phyloP scores from a whole-genome alignment of 352 stramenopile species.

The Pythium chondricola region DNA sequence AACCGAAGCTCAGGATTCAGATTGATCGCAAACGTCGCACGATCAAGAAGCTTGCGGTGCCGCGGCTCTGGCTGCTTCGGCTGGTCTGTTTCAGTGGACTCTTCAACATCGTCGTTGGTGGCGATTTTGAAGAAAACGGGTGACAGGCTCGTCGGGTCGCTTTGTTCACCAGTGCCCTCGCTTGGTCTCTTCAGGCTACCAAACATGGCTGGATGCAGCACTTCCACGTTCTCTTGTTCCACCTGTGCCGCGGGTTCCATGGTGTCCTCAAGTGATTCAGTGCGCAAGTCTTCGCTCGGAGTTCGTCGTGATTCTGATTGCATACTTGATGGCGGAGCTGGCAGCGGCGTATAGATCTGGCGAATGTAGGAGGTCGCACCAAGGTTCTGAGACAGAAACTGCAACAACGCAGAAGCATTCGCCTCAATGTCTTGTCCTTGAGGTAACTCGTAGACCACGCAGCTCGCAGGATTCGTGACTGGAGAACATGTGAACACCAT shows the following conservation, averaged over 20 bases:
- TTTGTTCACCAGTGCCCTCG: neutral
- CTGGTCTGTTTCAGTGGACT: neutral
- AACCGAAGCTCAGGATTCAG: slow-evolving; percentile 78
- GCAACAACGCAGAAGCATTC: slow-evolving; percentile 10
- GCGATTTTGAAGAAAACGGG: slow-evolving; percentile 4
- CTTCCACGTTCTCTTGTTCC: neutral
- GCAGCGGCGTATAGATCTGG: slow-evolving; percentile 10
- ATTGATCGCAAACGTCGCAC: slow-evolving; percentile 72
- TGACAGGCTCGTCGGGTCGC: neutral
- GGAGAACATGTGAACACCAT: slow-evolving; percentile 73
- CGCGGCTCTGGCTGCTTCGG: too few relatives aligned
- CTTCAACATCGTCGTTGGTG: too few relatives aligned
- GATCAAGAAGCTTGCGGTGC: too few relatives aligned
- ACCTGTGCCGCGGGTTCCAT: too few relatives aligned
- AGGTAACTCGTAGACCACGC: slow-evolving; percentile 38
- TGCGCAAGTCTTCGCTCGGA: too few relatives aligned
- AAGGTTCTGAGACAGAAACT: slow-evolving; percentile 28
- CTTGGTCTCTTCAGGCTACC: neutral
- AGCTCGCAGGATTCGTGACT: slow-evolving; percentile 26
- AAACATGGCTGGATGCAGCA: slow-evolving; percentile 13
- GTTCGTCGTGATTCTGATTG: too few relatives aligned
- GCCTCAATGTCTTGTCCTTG: slow-evolving; percentile 2
- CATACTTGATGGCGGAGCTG: neutral
- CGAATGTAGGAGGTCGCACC: slow-evolving; percentile 25
- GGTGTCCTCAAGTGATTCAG: too few relatives aligned